Evolutionary conservation across 495 filamentous ascomycete genomes (phyloP).

Genomic region (Penicillium flavigenum): DNA sequence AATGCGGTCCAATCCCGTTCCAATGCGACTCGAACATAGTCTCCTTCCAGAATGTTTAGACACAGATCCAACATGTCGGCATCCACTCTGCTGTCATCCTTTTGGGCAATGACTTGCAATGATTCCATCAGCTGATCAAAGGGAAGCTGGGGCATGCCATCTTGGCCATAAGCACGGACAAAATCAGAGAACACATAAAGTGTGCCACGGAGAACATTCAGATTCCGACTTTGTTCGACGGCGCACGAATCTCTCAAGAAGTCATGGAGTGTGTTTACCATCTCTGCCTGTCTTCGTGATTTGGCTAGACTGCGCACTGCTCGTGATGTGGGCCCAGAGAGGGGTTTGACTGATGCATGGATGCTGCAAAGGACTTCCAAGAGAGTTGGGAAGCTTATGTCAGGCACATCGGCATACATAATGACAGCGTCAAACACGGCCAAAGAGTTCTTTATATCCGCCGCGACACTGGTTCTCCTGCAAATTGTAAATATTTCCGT

Average conservation of each 20-base stretch:
- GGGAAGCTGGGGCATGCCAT: constrained; percentile 59
- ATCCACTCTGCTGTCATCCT: constrained; percentile 52
- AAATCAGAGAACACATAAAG: constrained; percentile 66
- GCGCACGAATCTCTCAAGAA: constrained; percentile 54
- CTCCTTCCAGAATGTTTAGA: constrained; percentile 43
- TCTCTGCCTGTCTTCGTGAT: constrained; percentile 74
- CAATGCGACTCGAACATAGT: constrained; percentile 34
- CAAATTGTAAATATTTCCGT: constrained; percentile 68
- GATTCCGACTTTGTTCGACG: constrained; percentile 50
- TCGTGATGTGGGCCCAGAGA: constrained; percentile 72
- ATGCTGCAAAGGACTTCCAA: constrained; percentile 81
- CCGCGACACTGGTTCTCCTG: constrained; percentile 67
- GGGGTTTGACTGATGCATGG: constrained; percentile 67
- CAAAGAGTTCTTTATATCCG: constrained; percentile 74
- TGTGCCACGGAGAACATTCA: constrained; percentile 65
- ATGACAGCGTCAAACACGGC: constrained; percentile 76
- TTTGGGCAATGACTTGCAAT: constrained; percentile 53
- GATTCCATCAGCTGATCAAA: constrained; percentile 56
- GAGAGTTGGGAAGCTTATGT: constrained; percentile 61
- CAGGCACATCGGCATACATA: constrained; percentile 74
- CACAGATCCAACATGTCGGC: constrained; percentile 56
- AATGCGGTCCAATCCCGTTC: constrained; percentile 38
- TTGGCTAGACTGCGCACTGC: constrained; percentile 73
- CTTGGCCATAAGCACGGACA: constrained; percentile 52
- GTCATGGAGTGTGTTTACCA: constrained; percentile 62